phyloP scores from a whole-genome alignment of 2,329 filamentous ascomycete genomes.

The Xylaria sp. region DNA sequence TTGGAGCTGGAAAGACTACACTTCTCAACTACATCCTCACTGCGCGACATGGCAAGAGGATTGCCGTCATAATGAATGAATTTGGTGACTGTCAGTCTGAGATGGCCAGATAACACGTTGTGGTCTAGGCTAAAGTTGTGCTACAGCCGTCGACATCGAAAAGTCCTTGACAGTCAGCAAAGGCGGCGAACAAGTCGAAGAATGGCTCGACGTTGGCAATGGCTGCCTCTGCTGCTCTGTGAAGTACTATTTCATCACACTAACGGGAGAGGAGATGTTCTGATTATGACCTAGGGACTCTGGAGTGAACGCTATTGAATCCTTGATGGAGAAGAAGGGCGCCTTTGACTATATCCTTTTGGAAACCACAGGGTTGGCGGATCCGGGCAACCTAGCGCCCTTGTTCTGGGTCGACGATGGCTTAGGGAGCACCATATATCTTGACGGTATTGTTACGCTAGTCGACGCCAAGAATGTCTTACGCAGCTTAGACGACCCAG shows the following conservation, averaged over 20 bases:
- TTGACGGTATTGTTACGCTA: constrained; percentile 94
- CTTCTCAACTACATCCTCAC: constrained; percentile 94
- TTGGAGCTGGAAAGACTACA: constrained; percentile 95
- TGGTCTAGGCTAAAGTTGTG: constrained; percentile 11
- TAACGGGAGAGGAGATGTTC: constrained; percentile 3
- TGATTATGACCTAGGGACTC: constrained; percentile 65
- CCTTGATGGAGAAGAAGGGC: constrained; percentile 90
- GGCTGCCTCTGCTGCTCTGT: constrained; percentile 98
- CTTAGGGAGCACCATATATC: constrained; percentile 90
- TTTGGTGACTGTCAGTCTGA: constrained; percentile 73
- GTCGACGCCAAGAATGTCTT: constrained; percentile 95
- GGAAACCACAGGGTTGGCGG: constrained; percentile 92
- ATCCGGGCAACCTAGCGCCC: constrained; percentile 93
- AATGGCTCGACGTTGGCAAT: constrained; percentile 96
- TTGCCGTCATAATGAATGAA: constrained; percentile 96
- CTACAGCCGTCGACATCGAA: constrained; percentile 84
- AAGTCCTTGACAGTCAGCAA: constrained; percentile 92
- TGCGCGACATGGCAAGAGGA: constrained; percentile 94
- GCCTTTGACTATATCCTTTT: constrained; percentile 97
- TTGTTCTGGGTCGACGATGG: constrained; percentile 98
- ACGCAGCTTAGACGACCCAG: constrained; percentile 74
- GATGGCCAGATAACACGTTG: constrained; percentile 7
- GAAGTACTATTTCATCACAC: constrained; percentile 59
- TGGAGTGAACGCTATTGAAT: constrained; percentile 93
- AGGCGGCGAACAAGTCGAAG: constrained; percentile 78